A percentile compares a stretch with the other conserved stretches of the same genome.
Evolutionary conservation across 2,329 filamentous ascomycete species (phyloP).

Genomic region (Sclerotiophoma versabilis): DNA sequence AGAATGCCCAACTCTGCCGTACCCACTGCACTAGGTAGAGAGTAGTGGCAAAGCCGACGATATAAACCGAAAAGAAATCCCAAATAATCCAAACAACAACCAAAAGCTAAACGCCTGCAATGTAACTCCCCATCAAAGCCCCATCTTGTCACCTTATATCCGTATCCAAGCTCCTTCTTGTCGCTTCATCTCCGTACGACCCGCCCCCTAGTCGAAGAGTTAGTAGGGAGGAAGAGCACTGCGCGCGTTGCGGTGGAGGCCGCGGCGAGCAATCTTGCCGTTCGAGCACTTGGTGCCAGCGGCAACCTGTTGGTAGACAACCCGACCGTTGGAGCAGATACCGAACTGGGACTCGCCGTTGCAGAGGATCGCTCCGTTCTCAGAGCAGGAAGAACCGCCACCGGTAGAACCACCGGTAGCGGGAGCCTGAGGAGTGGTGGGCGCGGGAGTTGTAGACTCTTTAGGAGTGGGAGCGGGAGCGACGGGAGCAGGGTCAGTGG

Average conservation of each 20-base stretch:
- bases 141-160: neutral
- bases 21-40: constrained; percentile 6
- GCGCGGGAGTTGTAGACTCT: constrained; percentile 6
- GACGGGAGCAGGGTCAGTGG: constrained; percentile 10
- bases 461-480: constrained; percentile 5
- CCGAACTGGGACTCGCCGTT: constrained; percentile 49
- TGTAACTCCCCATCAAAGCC: neutral
- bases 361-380: constrained; percentile 48
- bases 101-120: constrained; percentile 5
- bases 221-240: constrained; percentile 11
- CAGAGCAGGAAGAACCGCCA: constrained; percentile 34
- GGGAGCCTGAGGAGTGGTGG: constrained; percentile 1
- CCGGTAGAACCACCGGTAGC: constrained; percentile 8
- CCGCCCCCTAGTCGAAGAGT: neutral
- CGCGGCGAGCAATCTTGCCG: constrained; percentile 46
- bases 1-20: constrained; percentile 2
- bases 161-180: neutral
- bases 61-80: neutral
- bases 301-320: constrained; percentile 51
- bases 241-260: constrained; percentile 33
- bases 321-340: constrained; percentile 50
- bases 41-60: neutral
- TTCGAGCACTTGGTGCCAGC: constrained; percentile 52
- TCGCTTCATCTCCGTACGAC: neutral
- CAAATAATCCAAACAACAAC: neutral